A percentile compares a stretch with the other conserved stretches of the same genome.
phyloP scores from a whole-genome alignment of 257 asterid genomes.

The Ajuga chamaepitys region DNA sequence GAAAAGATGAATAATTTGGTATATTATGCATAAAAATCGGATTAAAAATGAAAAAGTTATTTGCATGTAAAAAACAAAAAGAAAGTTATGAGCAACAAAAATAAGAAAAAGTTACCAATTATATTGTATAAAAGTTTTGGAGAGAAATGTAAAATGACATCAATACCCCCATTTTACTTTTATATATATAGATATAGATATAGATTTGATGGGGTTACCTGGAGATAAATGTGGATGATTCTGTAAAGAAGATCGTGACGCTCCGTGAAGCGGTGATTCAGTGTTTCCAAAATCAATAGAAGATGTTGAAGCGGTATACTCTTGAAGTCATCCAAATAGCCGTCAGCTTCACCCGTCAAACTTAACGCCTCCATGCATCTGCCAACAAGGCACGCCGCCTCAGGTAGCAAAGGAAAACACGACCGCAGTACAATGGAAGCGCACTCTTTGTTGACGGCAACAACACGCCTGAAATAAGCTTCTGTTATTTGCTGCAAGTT shows the following conservation, averaged over 20 bases:
- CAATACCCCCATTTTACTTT: neutral
- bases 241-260: constrained; percentile 68
- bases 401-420: constrained; percentile 61
- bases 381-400: constrained; percentile 54
- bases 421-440: constrained; percentile 50
- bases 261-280: constrained; percentile 44
- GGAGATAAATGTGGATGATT: constrained; percentile 61
- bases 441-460: constrained; percentile 45
- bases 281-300: constrained; percentile 38
- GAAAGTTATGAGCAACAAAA: too few species aligned
- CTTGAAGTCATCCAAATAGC: constrained; percentile 39
- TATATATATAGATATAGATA: neutral
- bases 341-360: constrained; percentile 38
- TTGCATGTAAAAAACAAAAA: too few species aligned
- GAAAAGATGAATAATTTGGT: too few species aligned
- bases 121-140: too few species aligned
- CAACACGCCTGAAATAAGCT: constrained; percentile 47
- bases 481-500: constrained; percentile 59
- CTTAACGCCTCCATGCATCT: constrained; percentile 71
- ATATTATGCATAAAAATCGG: too few species aligned
- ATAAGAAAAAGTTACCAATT: too few species aligned
- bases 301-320: constrained; percentile 35
- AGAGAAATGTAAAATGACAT: neutral
- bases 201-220: constrained; percentile 25
- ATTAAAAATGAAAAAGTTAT: too few species aligned